Evolutionary conservation across 805 yeast species (phyloP).

Genomic region (Cyberlindnera mycetangii): DNA sequence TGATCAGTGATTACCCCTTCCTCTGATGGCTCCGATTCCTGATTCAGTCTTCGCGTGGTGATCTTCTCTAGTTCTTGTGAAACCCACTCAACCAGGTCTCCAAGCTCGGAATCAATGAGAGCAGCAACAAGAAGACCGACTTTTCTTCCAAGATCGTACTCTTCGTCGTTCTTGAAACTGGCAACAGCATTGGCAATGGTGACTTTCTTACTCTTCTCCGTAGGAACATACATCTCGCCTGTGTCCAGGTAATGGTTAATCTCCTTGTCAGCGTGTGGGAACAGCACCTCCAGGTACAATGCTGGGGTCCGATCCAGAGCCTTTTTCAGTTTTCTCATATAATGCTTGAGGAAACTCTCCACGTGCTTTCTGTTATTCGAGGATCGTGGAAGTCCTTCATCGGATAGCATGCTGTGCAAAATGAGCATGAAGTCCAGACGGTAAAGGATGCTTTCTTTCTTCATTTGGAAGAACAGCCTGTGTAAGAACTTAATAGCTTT

Average conservation of each 20-base stretch:
- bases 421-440: slow-evolving; percentile 72
- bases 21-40: slow-evolving; percentile 8
- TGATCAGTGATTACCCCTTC: not conserved
- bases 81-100: slow-evolving; percentile 42
- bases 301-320: slow-evolving; percentile 49
- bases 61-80: slow-evolving; percentile 35
- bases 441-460: slow-evolving; percentile 53
- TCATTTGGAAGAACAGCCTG: slow-evolving; percentile 60
- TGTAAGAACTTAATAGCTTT: slow-evolving; percentile 69
- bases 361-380: slow-evolving; percentile 54
- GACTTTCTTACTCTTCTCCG: slow-evolving; percentile 14
- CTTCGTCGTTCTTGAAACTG: slow-evolving; percentile 28
- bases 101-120: slow-evolving; percentile 43
- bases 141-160: slow-evolving; percentile 42
- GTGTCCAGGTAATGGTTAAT: slow-evolving; percentile 52
- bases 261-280: slow-evolving; percentile 50
- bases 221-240: slow-evolving; percentile 42
- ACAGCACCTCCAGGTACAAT: slow-evolving; percentile 61
- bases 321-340: slow-evolving; percentile 54
- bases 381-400: slow-evolving; percentile 44
- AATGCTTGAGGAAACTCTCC: slow-evolving; percentile 62
- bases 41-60: slow-evolving; percentile 26
- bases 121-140: slow-evolving; percentile 49
- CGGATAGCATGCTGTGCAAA: slow-evolving; percentile 51
- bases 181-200: slow-evolving; percentile 16